Percentiles rank a stretch among this genome's conserved stretches.
Conservation (phyloP, 768 basidiomycete genomes). For the Calocybe indica region DNA sequence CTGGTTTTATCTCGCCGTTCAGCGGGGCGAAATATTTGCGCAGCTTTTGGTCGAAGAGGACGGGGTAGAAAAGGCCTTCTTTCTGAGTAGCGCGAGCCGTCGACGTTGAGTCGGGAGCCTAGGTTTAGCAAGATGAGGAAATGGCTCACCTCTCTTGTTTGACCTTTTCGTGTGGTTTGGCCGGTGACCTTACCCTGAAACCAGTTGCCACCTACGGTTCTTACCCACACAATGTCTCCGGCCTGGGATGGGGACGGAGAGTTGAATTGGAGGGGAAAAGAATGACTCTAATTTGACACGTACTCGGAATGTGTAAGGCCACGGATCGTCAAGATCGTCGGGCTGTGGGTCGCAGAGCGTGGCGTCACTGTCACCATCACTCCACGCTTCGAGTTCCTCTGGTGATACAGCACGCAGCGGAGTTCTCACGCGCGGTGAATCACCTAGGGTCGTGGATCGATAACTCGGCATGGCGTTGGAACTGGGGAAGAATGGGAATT, state of each 20-base stretch:
- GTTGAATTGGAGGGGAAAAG: neutral
- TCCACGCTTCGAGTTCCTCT: conserved; percentile 29
- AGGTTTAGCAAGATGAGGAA: neutral
- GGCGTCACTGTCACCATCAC: conserved; percentile 26
- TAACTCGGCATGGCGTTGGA: conserved; percentile 9
- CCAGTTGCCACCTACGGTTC: conserved; percentile 46
- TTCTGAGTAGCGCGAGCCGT: conserved; percentile 22
- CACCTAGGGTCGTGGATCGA: conserved; percentile 7
- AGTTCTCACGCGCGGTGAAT: conserved; percentile 4
- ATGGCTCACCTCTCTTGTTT: conserved; percentile 38
- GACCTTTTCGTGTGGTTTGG: conserved; percentile 35
- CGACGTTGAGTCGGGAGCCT: conserved; percentile 1
- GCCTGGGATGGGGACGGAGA: conserved; percentile 21
- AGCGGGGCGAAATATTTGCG: conserved; percentile 60
- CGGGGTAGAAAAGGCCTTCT: conserved; percentile 49
- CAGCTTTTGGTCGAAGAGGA: conserved; percentile 39
- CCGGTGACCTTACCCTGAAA: conserved; percentile 41
- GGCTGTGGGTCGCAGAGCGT: conserved; percentile 24
- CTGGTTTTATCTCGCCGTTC: conserved; percentile 64
- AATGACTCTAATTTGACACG: conserved; percentile 9
- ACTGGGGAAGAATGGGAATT: neutral
- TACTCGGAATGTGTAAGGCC: conserved; percentile 48
- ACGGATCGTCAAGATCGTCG: conserved; percentile 42
- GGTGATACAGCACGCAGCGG: conserved; percentile 25
- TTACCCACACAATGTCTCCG: conserved; percentile 48